phyloP scores from a whole-genome alignment of 2,329 filamentous ascomycete genomes.

The Ramularia endophylla region DNA sequence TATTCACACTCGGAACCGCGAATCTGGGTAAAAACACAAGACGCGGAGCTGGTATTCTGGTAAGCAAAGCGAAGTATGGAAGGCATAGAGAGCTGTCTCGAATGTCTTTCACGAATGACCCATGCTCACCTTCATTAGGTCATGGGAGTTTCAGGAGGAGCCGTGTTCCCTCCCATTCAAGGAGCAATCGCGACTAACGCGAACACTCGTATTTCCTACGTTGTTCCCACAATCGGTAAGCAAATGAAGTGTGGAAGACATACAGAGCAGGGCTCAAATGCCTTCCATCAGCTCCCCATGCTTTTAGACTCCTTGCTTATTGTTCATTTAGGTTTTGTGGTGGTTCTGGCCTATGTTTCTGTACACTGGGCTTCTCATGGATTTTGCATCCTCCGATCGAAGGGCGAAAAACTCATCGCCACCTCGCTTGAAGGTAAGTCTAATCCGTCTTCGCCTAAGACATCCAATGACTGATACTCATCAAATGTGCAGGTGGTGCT shows the following conservation, averaged over 20 bases:
- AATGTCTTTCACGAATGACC: no score
- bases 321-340: no score
- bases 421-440: conserved; percentile 25
- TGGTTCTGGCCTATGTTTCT: conserved; percentile 32
- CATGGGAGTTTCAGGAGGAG: conserved; percentile 33
- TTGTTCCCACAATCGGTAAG: conserved; percentile 41
- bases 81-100: no score
- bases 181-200: conserved; percentile 36
- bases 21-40: conserved; percentile 36
- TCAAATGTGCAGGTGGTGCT: no score
- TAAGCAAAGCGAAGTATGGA: no score
- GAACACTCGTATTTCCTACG: conserved; percentile 38
- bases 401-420: conserved; percentile 27
- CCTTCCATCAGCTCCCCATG: no score
- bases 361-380: conserved; percentile 31
- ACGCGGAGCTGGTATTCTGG: conserved; percentile 33
- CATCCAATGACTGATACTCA: no score
- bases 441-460: no score
- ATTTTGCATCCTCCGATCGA: conserved; percentile 29
- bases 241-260: no score
- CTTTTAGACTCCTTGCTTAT: no score
- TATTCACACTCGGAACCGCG: conserved; percentile 37
- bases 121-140: conserved; percentile 12
- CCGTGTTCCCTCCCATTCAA: conserved; percentile 33
- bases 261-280: no score